Base-by-base conservation (phyloP, 139 green algal species). In the Mychonastes homosphaera region DNA sequence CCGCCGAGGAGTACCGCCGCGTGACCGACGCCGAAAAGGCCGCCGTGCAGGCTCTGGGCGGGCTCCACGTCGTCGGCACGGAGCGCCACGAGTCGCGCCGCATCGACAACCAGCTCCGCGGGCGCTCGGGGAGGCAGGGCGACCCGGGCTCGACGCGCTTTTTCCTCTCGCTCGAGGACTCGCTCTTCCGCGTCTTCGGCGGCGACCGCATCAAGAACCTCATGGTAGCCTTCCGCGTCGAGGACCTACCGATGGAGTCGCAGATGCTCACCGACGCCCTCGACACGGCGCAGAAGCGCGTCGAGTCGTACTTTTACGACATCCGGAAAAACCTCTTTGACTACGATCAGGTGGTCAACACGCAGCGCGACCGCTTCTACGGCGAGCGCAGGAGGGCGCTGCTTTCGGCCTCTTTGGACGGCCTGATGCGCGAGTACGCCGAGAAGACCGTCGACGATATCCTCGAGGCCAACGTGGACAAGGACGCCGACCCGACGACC, bases 251-350 rank as follows among this genome's bases (percentile, higher is more conserved):
- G 35, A 98, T 99, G 65, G 92, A 99, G 82, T 87, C 70, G 58
- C 64, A 85, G 47, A 98, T 99, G 89, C 86, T 99, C 18, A 93
- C 79, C 16, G 80, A 85, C 12, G 83, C 88, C 4, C 82, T 99
- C 35, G 81, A 97, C 63, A 87, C 89, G 24, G 89, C 92, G 12
- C 92, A 99, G 79, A 87, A 87, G 65, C 92, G 96, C 63, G 89
- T 92, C 10, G 90, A 99, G 79, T 75, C 78, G 13, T 99, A 97
- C 76, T 99, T 97, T 68, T 98, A 93, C 63, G 92, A 99, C 77
- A 94, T 95, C 59, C 80, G 92, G 55, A 94, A 93, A 71, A 78
- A 82, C 56, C 63, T 97, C 49, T 97, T 96, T 55, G 90, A 97
- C 57, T 97, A 97, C 64, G 90, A 97, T 70, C 74, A 96, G 71